A percentile compares a stretch with the other conserved stretches of the same genome.
Evolutionary conservation across 768 basidiomycete genomes (phyloP).

Genomic region (Artomyces pyxidatus): DNA sequence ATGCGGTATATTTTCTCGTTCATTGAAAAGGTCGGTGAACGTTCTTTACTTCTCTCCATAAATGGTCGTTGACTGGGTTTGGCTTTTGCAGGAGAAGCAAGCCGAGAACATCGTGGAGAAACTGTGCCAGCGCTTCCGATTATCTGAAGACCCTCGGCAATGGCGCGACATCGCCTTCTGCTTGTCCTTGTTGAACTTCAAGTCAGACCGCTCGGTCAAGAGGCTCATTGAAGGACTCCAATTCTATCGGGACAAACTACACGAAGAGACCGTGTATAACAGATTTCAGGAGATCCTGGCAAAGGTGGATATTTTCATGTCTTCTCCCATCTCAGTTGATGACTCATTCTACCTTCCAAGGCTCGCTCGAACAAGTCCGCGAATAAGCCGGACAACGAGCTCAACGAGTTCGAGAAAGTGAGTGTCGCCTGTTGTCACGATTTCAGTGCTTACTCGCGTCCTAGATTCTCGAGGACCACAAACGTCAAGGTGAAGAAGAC

Average conservation of each 20-base stretch:
- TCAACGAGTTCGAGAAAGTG: conserved; percentile 91
- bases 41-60: background rate
- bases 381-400: conserved; percentile 86
- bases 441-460: conserved; percentile 1
- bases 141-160: conserved; percentile 82
- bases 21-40: conserved; percentile 85
- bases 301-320: conserved; percentile 45
- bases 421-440: conserved; percentile 8
- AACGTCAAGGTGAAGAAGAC: conserved; percentile 83
- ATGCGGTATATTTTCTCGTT: conserved; percentile 94
- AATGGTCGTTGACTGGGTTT: background rate
- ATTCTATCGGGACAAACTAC: conserved; percentile 93
- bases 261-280: conserved; percentile 74
- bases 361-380: conserved; percentile 87
- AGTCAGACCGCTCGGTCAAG: conserved; percentile 93
- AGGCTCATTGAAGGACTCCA: conserved; percentile 90
- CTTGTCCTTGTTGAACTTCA: conserved; percentile 90
- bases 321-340: background rate
- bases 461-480: conserved; percentile 80
- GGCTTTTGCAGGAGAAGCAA: conserved; percentile 75
- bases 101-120: conserved; percentile 97
- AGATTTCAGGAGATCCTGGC: conserved; percentile 85
- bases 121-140: conserved; percentile 90
- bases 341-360: conserved; percentile 25
- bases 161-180: conserved; percentile 99